Evolutionary conservation across 2,329 filamentous ascomycete species (phyloP), one percentile per base, ranked within the genome.

Genomic region (Phyllachora maydis): DNA sequence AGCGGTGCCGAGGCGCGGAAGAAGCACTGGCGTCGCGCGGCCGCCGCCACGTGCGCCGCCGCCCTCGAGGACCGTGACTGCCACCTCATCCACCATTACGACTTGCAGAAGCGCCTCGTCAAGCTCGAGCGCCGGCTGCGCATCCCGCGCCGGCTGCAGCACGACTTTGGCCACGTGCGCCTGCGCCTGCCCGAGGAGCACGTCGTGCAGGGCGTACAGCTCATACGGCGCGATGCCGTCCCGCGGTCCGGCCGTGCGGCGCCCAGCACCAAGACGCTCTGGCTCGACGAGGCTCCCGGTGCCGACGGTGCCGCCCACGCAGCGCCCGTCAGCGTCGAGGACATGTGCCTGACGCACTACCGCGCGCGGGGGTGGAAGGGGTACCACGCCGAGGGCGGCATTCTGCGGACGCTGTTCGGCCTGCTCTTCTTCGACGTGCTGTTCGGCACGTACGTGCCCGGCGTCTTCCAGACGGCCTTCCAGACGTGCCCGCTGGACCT

Each of bases 391-490:
- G 88, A 98, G 54, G 81, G 82, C 16, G 78, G 83, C 3, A 83
- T 95, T 35, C 53, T 95, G 5, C 70, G 82, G n/a, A 98, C 88
- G 0, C 55, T 98, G 14, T 83, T 83, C 46, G 75, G 71, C 9
- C 85, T 88, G 40, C 65, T 98, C 11, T 92, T 95, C 53, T 88
- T 73, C 52, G 85, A 98, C 45, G 65, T 95, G 13, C 54, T 98
- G 5, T 95, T 95, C 48, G n/a, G n/a, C n/a, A 58, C 81, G 14
- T 92, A 91, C 45, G 65, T 95, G 4, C 85, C 88, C 14, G 92
- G 95, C 36, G 85, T 98, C 26, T 98, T 98, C 46, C 85, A 95
- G 43, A 98, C 88, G 5, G 67, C 75, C 1, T 98, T 79, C 42
- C 88, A 98, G 47, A 91, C 81, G 0, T 92, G 81, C 39, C 88